Conservation (phyloP, 176 grass and related monocot species). For the Zoysia pacifica region DNA sequence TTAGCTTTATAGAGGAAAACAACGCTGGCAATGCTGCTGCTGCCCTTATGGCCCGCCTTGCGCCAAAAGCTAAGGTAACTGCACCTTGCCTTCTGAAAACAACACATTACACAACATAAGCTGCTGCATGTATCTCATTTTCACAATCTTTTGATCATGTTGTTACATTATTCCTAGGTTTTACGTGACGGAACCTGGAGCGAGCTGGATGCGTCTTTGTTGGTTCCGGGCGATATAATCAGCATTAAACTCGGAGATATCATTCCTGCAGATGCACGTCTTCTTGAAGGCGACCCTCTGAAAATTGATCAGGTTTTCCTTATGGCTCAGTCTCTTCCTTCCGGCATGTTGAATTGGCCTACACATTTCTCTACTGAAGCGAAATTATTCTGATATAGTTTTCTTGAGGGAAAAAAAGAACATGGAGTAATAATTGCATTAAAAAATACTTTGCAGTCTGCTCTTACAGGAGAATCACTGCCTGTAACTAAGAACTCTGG, state of each 20-base stretch:
- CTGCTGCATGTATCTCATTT: neutral
- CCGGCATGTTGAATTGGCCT: conserved; percentile 18
- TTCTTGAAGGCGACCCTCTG: conserved; percentile 61
- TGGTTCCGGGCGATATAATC: conserved; percentile 76
- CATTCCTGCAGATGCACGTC: conserved; percentile 68
- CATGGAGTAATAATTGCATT: conserved; percentile 2
- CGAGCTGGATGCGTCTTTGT: conserved; percentile 56
- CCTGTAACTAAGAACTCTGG: conserved; percentile 71
- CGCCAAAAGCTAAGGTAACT: conserved; percentile 65
- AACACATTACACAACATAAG: neutral
- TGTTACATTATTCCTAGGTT: conserved; percentile 41
- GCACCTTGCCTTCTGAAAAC: neutral
- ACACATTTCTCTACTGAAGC: neutral
- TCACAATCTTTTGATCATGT: neutral
- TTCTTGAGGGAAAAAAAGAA: neutral
- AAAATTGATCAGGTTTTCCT: conserved; percentile 68
- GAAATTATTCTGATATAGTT: neutral
- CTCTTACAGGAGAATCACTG: conserved; percentile 66
- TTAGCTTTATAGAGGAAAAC: conserved; percentile 76
- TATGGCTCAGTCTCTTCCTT: neutral
- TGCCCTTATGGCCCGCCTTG: conserved; percentile 67
- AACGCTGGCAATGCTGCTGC: conserved; percentile 76
- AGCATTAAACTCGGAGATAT: conserved; percentile 83
- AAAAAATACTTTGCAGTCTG: conserved; percentile 52
- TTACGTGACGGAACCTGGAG: conserved; percentile 59